Conservation (phyloP, 768 basidiomycete species). For the Candolleomyces aberdarensis region DNA sequence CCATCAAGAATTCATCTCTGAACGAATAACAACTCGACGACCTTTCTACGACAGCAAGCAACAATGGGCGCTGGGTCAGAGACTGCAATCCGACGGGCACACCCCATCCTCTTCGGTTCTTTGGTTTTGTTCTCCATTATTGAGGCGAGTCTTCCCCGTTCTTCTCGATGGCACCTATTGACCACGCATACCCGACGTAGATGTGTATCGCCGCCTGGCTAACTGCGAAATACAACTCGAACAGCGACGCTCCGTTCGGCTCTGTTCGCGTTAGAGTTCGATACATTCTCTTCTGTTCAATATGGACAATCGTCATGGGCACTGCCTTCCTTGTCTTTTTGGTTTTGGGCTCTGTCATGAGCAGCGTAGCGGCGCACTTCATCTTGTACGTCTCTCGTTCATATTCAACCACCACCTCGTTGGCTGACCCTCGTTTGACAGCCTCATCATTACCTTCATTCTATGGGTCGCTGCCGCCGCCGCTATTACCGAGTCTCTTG, state of each 20-base stretch:
- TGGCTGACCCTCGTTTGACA: conserved; percentile 21
- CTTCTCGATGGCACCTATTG: neutral
- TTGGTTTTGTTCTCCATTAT: conserved; percentile 63
- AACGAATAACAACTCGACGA: neutral
- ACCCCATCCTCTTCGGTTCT: conserved; percentile 53
- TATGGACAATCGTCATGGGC: conserved; percentile 65
- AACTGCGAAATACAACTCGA: conserved; percentile 53
- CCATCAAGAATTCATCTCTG: neutral
- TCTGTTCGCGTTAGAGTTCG: conserved; percentile 60
- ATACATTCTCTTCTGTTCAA: conserved; percentile 67
- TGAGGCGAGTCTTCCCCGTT: conserved; percentile 40
- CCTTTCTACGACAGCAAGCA: neutral
- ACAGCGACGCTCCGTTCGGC: conserved; percentile 46
- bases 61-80: conserved; percentile 15
- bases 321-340: conserved; percentile 54
- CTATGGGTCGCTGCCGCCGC: conserved; percentile 77
- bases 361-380: conserved; percentile 62
- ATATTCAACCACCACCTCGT: neutral
- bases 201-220: conserved; percentile 74
- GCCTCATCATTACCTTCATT: conserved; percentile 69
- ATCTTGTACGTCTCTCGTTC: conserved; percentile 48
- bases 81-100: conserved; percentile 46
- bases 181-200: conserved; percentile 27
- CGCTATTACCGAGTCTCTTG: conserved; percentile 60
- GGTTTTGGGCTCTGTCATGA: conserved; percentile 45